phyloP scores from a whole-genome alignment of 345 rosid species.

The Eucalyptus polybractea region DNA sequence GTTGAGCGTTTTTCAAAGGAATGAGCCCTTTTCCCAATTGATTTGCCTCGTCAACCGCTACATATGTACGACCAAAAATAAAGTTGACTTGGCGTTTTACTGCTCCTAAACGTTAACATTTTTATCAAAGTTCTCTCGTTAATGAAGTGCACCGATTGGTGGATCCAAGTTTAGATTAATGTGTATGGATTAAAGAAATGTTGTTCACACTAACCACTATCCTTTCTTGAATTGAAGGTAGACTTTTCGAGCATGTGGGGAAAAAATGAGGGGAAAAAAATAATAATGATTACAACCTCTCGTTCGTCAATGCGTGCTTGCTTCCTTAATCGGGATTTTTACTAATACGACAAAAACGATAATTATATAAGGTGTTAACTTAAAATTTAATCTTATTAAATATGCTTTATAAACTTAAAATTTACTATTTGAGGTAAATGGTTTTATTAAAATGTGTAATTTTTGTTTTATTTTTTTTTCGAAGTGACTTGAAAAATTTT shows the following conservation, averaged over 20 bases:
- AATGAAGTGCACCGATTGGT: not conserved
- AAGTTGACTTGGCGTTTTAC: not conserved
- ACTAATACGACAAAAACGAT: not conserved
- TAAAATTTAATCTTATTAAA: not conserved
- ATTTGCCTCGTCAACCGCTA: too few species aligned
- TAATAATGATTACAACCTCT: not conserved
- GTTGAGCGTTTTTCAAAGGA: too few species aligned
- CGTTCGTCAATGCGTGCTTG: not conserved
- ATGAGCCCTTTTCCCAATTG: too few species aligned
- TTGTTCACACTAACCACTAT: not conserved
- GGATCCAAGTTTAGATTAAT: not conserved
- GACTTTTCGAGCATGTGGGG: not conserved
- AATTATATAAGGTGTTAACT: not conserved
- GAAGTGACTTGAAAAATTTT: too few species aligned
- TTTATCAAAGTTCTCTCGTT: not conserved
- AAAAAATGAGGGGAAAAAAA: not conserved
- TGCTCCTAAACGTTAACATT: not conserved
- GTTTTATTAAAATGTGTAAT: not conserved
- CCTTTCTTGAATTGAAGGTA: not conserved
- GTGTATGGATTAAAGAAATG: not conserved
- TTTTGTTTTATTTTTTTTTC: too few species aligned
- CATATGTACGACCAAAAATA: too few species aligned
- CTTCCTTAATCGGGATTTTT: not conserved
- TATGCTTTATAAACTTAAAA: not conserved
- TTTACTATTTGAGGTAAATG: not conserved